Conservation (phyloP, 2,329 filamentous ascomycete species). For the Exutisphaerella laricina region DNA sequence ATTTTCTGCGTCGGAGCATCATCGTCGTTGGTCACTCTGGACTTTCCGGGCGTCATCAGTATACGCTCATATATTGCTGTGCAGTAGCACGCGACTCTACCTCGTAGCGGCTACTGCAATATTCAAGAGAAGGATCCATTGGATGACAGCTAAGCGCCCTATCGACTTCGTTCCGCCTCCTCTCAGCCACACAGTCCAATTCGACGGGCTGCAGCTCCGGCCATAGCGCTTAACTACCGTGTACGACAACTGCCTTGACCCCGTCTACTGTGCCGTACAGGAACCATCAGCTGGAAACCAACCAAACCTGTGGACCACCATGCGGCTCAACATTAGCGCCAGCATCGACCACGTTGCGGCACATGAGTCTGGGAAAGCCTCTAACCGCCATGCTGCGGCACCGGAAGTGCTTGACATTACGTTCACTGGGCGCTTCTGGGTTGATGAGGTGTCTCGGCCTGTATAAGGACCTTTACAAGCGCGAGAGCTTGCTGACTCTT, state of each 20-base stretch:
- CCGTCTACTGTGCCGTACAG: slow-evolving; percentile 11
- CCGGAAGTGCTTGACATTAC: slow-evolving; percentile 16
- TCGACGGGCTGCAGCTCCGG: slow-evolving; percentile 2
- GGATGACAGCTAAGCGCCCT: slow-evolving; percentile 16
- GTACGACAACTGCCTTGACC: slow-evolving; percentile 5
- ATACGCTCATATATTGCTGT: not conserved
- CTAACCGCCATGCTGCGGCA: slow-evolving; percentile 25
- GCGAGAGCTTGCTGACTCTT: slow-evolving; percentile 17
- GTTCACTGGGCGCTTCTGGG: slow-evolving; percentile 18
- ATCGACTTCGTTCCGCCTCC: slow-evolving; percentile 12
- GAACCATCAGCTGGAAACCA: slow-evolving; percentile 14
- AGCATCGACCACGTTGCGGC: slow-evolving; percentile 26
- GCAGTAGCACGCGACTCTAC: not conserved
- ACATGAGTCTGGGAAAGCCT: slow-evolving; percentile 20
- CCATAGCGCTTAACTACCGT: not conserved
- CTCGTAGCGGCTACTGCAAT: not conserved
- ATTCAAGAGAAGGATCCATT: not conserved
- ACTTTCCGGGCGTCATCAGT: not conserved
- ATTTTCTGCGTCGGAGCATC: too few relatives aligned
- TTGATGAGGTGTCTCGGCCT: slow-evolving; percentile 11
- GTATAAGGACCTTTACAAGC: slow-evolving; percentile 28
- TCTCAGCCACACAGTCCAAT: slow-evolving; percentile 12
- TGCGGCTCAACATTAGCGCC: slow-evolving; percentile 30
- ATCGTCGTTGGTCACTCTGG: too few relatives aligned
- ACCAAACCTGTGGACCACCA: slow-evolving; percentile 15